A percentile compares a stretch with the other conserved stretches of the same genome.
Evolutionary conservation across 2,329 filamentous ascomycete genomes (phyloP).

Genomic region (Exophiala dermatitidis): DNA sequence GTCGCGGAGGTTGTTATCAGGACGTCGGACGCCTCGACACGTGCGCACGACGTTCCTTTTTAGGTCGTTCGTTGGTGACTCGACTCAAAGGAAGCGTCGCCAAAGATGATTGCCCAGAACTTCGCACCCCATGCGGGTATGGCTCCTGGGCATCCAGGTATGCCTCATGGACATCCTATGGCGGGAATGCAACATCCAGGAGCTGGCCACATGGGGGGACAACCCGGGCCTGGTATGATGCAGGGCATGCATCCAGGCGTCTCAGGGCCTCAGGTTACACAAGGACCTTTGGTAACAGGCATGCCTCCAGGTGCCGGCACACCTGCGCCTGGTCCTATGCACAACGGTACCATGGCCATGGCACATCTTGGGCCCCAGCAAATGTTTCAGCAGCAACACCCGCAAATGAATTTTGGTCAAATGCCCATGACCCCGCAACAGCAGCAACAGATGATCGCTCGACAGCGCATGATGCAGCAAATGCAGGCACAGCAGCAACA

Average conservation of each 20-base stretch:
- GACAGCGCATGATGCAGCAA: slow-evolving; percentile 28
- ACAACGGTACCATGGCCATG: slow-evolving; percentile 51
- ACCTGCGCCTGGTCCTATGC: slow-evolving; percentile 43
- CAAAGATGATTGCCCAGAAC: slow-evolving; percentile 50
- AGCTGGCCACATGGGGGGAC: slow-evolving; percentile 46
- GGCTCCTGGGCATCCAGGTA: slow-evolving; percentile 47
- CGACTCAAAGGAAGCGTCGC: slow-evolving; percentile 22
- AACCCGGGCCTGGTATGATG: slow-evolving; percentile 44
- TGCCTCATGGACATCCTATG: slow-evolving; percentile 57
- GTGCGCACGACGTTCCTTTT: not conserved
- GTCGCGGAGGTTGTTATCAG: not conserved
- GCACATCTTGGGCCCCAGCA: slow-evolving; percentile 53
- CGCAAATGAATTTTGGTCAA: slow-evolving; percentile 27
- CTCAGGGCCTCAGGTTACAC: slow-evolving; percentile 54
- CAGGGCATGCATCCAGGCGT: slow-evolving; percentile 57
- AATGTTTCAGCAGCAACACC: slow-evolving; percentile 45
- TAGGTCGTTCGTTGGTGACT: not conserved
- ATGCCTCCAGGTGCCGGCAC: slow-evolving; percentile 55
- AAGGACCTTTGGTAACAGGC: slow-evolving; percentile 57
- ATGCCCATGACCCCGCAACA: slow-evolving; percentile 26
- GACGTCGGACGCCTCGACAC: not conserved
- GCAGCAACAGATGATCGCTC: slow-evolving; percentile 29
- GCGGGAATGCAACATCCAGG: slow-evolving; percentile 51
- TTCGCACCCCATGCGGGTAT: slow-evolving; percentile 54
- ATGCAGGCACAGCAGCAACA: slow-evolving; percentile 20